Base-by-base conservation (phyloP, 495 filamentous ascomycete genomes). In the Echria macrotheca region DNA sequence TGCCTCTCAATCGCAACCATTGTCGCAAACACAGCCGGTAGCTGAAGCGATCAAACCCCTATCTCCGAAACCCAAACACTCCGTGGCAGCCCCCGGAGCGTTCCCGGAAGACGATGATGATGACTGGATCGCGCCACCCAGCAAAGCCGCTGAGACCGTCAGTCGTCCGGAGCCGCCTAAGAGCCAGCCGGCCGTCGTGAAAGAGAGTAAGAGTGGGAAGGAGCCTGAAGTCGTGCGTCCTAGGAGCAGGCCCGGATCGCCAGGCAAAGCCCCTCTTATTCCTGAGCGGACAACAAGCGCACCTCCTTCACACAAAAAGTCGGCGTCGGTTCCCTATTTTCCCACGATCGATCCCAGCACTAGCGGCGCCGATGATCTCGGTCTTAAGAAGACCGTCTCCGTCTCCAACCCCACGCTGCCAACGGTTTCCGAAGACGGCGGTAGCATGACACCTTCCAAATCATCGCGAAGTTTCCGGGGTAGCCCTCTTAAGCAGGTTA, bases 401-500 rank as follows among this genome's bases (percentile, higher is more conserved):
- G 73, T 79, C 1, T 83, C 84, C 2, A 80, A 83, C 50, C 76
- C 82, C 11, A 61, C 72, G 21, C 63, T 80, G 15, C 48, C 60
- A n/a, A 54, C 61, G 2, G 61, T 69, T 26, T 56, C 66, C 14
- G 64, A 72, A 47, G 63, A 68, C 14, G 71, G 70, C 9, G 59
- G 66, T 24, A 75, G 82, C 21, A 82, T 81, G 5, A 87, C 85
- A 8, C 84, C 87, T 4, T 71, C 74, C 18, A 86, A 84, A 36
- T 88, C 87, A 12, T 71, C 76, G 6, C 79, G 79, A 47, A 77
- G 76, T 48, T 77, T 83, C 56, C 70, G 74, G 43, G 88, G 91
- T 50, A 90, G 84, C 37, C 87, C 89, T 5, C 64, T 95, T 22
- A 95, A 87, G 61, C 86, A 89, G 39, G 89, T 90, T 14, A 96